Evolutionary conservation across 75 land plant species (phyloP), one percentile per base, ranked within the genome.

Genomic region (Pseudotsuga menziesii): DNA sequence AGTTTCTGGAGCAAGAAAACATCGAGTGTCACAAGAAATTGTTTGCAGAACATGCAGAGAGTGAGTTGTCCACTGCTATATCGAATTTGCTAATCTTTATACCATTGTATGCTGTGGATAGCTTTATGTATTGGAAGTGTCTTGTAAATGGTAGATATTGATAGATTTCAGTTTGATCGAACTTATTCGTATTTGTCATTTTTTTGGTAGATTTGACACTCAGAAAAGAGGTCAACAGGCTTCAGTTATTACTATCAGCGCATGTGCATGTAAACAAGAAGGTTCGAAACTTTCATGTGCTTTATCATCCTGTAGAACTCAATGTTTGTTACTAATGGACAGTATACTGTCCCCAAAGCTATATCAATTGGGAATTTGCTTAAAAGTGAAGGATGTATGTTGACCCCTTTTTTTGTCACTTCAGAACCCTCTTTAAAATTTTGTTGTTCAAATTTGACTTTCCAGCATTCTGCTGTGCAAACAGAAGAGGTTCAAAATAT

Each of bases 161-260:
- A 66, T 35, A 26, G 36, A 36, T 4, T 19, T 66, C 16, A 32
- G 19, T 36, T 61, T 5, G 44, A 29, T 36, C 11, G 1, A 35
- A 19, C 70, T 19, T 7, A 32, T 6, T n/a, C 2, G 5, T 19
- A 66, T 6, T 6, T 44, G 7, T 44, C 48, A n/a, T 36, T 35
- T 66, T 2, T 36, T 66, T 66, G 70, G n/a, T 8, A 66, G 70
- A 66, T 66, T 35, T 35, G 41, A 41, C 5, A 41, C n/a, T 66
- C 6, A 39, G 4, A 36, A 67, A 67, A 17, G 71, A 67, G 71
- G 71, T 67, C 12, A 67, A 67, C n/a, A 67, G 71, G 39, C 71
- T 67, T 35, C 11, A 39, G 71, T 67, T 44, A 20, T 67, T 67
- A n/a, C 41, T 67, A 39, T 67, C 71, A 20, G 71, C 20, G 36